A percentile compares a stretch with the other conserved stretches of the same genome.
Evolutionary conservation across 2,329 filamentous ascomycete species (phyloP).

Genomic region (Triangularia verruculosa): DNA sequence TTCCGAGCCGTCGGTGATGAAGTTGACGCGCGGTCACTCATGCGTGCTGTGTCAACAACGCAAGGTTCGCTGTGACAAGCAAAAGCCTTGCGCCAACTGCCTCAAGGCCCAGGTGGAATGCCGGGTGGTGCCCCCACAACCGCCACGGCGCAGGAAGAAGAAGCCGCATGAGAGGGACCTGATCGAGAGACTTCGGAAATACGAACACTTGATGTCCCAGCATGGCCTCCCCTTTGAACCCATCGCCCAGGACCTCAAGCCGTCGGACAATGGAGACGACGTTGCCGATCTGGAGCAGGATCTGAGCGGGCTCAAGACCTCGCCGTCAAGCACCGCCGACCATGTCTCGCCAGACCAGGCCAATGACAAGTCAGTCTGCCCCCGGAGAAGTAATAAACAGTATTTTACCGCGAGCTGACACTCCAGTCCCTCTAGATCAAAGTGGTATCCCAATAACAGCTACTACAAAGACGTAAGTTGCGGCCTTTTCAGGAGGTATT

Average conservation of each 20-base stretch:
- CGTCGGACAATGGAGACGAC: slow-evolving; percentile 45
- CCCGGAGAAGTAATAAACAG: not conserved
- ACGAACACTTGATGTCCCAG: slow-evolving; percentile 63
- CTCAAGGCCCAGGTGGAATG: slow-evolving; percentile 61
- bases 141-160: slow-evolving; percentile 58
- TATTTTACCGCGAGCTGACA: not conserved
- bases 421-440: slow-evolving; percentile 31
- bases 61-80: slow-evolving; percentile 72
- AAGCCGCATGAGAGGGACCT: slow-evolving; percentile 68
- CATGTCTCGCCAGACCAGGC: slow-evolving; percentile 31
- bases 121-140: slow-evolving; percentile 53
- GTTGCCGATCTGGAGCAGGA: slow-evolving; percentile 56
- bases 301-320: slow-evolving; percentile 53
- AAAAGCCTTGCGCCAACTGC: slow-evolving; percentile 68
- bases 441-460: slow-evolving; percentile 45
- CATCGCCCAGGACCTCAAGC: slow-evolving; percentile 52
- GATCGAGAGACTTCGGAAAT: slow-evolving; percentile 64
- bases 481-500: slow-evolving; percentile 4
- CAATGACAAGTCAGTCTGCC: slow-evolving; percentile 30
- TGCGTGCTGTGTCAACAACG: slow-evolving; percentile 74
- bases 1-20: slow-evolving; percentile 45
- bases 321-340: slow-evolving; percentile 45
- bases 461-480: slow-evolving; percentile 49
- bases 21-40: slow-evolving; percentile 57
- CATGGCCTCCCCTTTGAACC: slow-evolving; percentile 68